phyloP scores from a whole-genome alignment of 495 filamentous ascomycete species.

The Penicillium flavigenum region DNA sequence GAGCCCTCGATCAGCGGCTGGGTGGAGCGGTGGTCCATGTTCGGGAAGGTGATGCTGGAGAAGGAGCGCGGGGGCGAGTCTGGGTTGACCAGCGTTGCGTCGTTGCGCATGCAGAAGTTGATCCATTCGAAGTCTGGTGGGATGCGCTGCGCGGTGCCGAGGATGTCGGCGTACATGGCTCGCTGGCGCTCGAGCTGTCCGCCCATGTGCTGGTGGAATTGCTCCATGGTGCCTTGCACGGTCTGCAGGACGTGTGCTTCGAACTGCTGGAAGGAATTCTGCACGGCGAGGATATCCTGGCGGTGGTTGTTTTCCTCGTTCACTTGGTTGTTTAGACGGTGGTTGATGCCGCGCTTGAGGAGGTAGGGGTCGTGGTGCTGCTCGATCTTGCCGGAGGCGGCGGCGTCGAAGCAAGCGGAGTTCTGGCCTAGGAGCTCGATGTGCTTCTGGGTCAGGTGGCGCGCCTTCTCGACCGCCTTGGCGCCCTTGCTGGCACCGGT shows the following conservation, averaged over 20 bases:
- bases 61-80: conserved; percentile 68
- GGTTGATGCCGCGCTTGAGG: conserved; percentile 72
- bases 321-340: conserved; percentile 87
- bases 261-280: conserved; percentile 84
- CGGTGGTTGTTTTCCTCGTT: conserved; percentile 92
- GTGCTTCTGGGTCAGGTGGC: conserved; percentile 84
- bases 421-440: conserved; percentile 90
- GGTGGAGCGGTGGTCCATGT: conserved; percentile 79
- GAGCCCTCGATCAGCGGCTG: conserved; percentile 81
- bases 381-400: conserved; percentile 60
- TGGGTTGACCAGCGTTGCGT: conserved; percentile 74
- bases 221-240: conserved; percentile 76
- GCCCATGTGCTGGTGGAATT: conserved; percentile 73
- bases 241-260: conserved; percentile 81
- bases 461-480: conserved; percentile 89
- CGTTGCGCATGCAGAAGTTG: conserved; percentile 69
- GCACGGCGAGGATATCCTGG: conserved; percentile 83
- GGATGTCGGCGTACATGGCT: conserved; percentile 78
- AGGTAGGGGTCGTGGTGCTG: conserved; percentile 83
- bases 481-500: conserved; percentile 81
- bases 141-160: conserved; percentile 71
- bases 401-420: conserved; percentile 70
- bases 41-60: conserved; percentile 74
- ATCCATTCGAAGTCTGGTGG: conserved; percentile 93
- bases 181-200: conserved; percentile 79